Evolutionary conservation across 441 rosid species (phyloP).

Genomic region (Lagerstroemia fauriei): DNA sequence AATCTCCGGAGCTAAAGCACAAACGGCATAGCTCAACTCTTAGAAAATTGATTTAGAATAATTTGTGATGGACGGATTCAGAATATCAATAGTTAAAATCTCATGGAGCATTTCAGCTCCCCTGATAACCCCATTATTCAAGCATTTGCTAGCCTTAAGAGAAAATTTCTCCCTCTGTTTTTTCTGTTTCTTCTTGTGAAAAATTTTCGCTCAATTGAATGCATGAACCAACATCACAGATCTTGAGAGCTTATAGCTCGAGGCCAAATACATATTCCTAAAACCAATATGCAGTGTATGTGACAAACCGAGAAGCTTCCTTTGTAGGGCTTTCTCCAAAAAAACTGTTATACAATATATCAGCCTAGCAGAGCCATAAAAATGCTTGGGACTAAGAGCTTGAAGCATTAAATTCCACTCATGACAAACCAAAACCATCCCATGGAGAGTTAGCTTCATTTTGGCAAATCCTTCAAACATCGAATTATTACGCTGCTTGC

Average conservation of each 20-base stretch:
- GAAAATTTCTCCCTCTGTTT: conserved; percentile 69
- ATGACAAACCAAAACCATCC: neutral
- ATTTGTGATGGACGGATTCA: no score
- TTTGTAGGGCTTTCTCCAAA: conserved; percentile 58
- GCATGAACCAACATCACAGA: conserved; percentile 12
- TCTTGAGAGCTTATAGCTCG: neutral
- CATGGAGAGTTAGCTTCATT: no score
- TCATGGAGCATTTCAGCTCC: neutral
- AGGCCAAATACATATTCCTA: neutral
- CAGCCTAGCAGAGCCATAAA: conserved; percentile 40
- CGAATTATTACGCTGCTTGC: no score
- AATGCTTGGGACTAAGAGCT: neutral
- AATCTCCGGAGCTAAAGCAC: neutral
- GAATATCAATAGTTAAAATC: no score
- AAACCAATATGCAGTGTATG: neutral
- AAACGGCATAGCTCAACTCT: neutral
- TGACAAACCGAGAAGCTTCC: conserved; percentile 45
- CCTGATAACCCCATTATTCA: neutral
- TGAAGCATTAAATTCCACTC: neutral
- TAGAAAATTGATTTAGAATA: neutral
- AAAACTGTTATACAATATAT: conserved; percentile 46
- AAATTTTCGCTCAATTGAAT: conserved; percentile 88
- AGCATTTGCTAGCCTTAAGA: neutral
- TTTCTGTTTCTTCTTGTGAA: conserved; percentile 86
- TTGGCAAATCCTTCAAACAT: no score